Evolutionary conservation across 2,329 filamentous ascomycete species (phyloP).

Genomic region (Fusarium clavum): DNA sequence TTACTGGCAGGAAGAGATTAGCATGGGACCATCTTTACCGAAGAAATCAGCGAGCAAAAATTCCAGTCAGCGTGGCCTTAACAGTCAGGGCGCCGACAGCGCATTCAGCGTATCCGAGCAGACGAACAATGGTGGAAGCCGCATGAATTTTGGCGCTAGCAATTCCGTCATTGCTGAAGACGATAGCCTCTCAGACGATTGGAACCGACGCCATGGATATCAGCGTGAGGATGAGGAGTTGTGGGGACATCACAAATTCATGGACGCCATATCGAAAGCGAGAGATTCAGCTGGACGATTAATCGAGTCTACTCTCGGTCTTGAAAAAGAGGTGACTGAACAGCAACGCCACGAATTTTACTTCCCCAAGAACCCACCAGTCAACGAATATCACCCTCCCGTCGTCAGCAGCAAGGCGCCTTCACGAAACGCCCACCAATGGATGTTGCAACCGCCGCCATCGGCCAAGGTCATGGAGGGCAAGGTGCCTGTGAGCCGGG

Average conservation of each 20-base stretch:
- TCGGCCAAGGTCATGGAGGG: constrained; percentile 91
- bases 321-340: constrained; percentile 65
- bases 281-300: constrained; percentile 66
- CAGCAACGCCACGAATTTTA: constrained; percentile 70
- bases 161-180: constrained; percentile 53
- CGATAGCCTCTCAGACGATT: constrained; percentile 61
- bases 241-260: constrained; percentile 76
- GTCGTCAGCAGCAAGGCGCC: constrained; percentile 81
- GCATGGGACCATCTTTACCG: constrained; percentile 79
- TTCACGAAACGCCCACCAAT: constrained; percentile 77
- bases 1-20: constrained; percentile 89
- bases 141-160: constrained; percentile 50
- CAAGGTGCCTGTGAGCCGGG: constrained; percentile 76
- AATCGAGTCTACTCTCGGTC: constrained; percentile 64
- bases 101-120: constrained; percentile 53
- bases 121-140: constrained; percentile 54
- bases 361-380: constrained; percentile 73
- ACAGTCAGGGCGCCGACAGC: constrained; percentile 66
- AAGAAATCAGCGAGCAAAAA: constrained; percentile 70
- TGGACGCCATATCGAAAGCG: constrained; percentile 69
- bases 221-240: constrained; percentile 90
- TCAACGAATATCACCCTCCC: constrained; percentile 88
- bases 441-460: constrained; percentile 96
- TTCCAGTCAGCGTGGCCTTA: constrained; percentile 69
- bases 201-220: constrained; percentile 79